A percentile compares a stretch with the other conserved stretches of the same genome.
These are phyloP conservation scores for Ophiostoma piceae DNA, from an alignment of 2,329 filamentous ascomycete species.

Conservation along the genomic window DNA sequence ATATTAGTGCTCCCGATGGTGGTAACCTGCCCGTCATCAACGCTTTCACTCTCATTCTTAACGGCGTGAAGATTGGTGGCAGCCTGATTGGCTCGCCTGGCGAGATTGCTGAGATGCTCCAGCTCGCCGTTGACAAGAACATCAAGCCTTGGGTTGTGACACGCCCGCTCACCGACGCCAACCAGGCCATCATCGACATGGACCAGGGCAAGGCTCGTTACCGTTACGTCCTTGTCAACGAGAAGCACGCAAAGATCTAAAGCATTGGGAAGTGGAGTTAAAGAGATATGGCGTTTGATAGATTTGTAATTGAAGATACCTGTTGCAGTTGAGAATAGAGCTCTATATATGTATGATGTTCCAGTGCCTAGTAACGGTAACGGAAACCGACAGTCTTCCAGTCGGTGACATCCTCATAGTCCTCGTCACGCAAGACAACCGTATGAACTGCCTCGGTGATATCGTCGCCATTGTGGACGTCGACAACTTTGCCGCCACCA, in stretches of 20 bases:
- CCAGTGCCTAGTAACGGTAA: not conserved
- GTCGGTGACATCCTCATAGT: constrained; percentile 7
- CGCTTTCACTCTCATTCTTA: constrained; percentile 54
- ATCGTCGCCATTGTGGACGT: not conserved
- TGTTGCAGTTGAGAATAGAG: not conserved
- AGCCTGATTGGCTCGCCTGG: constrained; percentile 45
- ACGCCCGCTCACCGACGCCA: constrained; percentile 53
- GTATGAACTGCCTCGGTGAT: not conserved
- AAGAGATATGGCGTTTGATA: not conserved
- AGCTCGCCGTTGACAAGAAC: constrained; percentile 53
- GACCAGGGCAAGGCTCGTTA: constrained; percentile 51
- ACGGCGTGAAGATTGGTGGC: constrained; percentile 49
- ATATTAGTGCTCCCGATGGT: constrained; percentile 47
- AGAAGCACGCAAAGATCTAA: constrained; percentile 7
- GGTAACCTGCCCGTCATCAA: constrained; percentile 41
- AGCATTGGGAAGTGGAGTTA: not conserved
- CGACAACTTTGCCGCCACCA: not conserved
- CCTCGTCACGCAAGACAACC: not conserved
- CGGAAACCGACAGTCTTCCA: constrained; percentile 14
- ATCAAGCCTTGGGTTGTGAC: constrained; percentile 54
- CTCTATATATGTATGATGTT: not conserved
- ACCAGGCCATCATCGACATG: constrained; percentile 54
- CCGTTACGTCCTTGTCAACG: constrained; percentile 41
- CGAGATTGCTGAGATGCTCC: constrained; percentile 58
- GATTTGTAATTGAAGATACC: not conserved